Evolutionary conservation across 106 monocot genomes (phyloP).

Genomic region (Platanthera guangdongensis): DNA sequence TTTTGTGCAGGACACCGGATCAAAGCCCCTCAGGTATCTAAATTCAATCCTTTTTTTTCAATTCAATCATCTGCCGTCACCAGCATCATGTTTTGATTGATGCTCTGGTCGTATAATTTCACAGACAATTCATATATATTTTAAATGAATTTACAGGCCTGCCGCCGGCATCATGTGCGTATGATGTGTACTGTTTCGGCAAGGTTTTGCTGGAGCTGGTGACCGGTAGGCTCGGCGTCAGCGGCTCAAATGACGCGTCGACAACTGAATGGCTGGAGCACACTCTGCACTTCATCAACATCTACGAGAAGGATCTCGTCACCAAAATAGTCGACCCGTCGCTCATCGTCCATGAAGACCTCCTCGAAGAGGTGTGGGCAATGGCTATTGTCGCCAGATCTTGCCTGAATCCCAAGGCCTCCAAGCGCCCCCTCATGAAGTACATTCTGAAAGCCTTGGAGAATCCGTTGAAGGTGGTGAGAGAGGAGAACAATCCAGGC

Average conservation of each 20-base stretch:
- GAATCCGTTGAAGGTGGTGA: slow-evolving; percentile 64
- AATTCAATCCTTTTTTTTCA: neutral
- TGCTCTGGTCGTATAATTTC: neutral
- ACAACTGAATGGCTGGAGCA: slow-evolving; percentile 51
- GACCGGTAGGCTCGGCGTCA: slow-evolving; percentile 59
- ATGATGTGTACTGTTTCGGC: slow-evolving; percentile 74
- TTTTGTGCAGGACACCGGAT: slow-evolving; percentile 47
- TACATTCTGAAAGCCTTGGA: slow-evolving; percentile 67
- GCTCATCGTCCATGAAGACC: slow-evolving; percentile 75
- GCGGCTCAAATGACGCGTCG: slow-evolving; percentile 29
- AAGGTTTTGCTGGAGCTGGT: slow-evolving; percentile 79
- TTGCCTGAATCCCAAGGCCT: slow-evolving; percentile 59
- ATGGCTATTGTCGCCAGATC: slow-evolving; percentile 79
- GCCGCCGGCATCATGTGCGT: slow-evolving; percentile 40
- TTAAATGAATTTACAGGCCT: slow-evolving; percentile 21
- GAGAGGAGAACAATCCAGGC: slow-evolving; percentile 42
- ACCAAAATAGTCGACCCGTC: slow-evolving; percentile 66
- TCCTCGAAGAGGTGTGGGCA: slow-evolving; percentile 79
- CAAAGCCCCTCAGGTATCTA: slow-evolving; percentile 38
- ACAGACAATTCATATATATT: neutral
- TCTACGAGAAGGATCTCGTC: slow-evolving; percentile 59
- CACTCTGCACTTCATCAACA: slow-evolving; percentile 39
- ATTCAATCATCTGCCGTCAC: neutral
- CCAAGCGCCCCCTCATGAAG: slow-evolving; percentile 44
- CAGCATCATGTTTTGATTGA: neutral